Evolutionary conservation across 352 stramenopile species (phyloP).

Genomic region (Pilasporangium apinafurcum): DNA sequence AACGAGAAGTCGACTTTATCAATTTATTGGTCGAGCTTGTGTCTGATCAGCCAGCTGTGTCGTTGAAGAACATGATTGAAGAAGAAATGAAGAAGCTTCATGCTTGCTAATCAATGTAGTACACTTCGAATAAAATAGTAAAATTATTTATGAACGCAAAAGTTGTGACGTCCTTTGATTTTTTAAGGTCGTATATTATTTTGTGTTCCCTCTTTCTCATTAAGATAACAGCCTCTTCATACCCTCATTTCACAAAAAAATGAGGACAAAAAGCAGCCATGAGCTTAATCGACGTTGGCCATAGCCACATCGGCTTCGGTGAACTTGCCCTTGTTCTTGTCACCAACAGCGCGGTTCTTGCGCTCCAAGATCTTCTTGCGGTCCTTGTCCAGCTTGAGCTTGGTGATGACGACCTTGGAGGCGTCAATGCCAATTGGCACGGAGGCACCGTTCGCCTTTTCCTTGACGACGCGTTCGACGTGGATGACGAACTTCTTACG

Average conservation of each 20-base stretch:
- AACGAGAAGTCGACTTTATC: conserved; percentile 78
- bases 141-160: neutral
- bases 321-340: conserved; percentile 88
- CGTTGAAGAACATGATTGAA: conserved; percentile 66
- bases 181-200: conserved; percentile 2
- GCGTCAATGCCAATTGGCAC: conserved; percentile 97
- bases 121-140: neutral
- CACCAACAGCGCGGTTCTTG: conserved; percentile 90
- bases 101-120: neutral
- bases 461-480: conserved; percentile 97
- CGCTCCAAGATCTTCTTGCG: conserved; percentile 98
- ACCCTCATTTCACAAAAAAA: conserved; percentile 5
- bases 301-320: conserved; percentile 85
- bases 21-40: conserved; percentile 72
- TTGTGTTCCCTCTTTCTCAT: conserved; percentile 31
- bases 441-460: conserved; percentile 97
- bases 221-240: conserved; percentile 24
- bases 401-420: conserved; percentile 99
- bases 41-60: conserved; percentile 56
- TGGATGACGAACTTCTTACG: conserved; percentile 99
- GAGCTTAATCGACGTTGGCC: conserved; percentile 86
- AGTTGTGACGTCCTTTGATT: too few species aligned
- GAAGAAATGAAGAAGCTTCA: conserved; percentile 56
- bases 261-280: neutral
- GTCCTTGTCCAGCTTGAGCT: conserved; percentile 99